These are phyloP conservation scores for Teratosphaeria destructans DNA, from an alignment of 2,329 filamentous ascomycete genomes.

Conservation along the genomic window DNA sequence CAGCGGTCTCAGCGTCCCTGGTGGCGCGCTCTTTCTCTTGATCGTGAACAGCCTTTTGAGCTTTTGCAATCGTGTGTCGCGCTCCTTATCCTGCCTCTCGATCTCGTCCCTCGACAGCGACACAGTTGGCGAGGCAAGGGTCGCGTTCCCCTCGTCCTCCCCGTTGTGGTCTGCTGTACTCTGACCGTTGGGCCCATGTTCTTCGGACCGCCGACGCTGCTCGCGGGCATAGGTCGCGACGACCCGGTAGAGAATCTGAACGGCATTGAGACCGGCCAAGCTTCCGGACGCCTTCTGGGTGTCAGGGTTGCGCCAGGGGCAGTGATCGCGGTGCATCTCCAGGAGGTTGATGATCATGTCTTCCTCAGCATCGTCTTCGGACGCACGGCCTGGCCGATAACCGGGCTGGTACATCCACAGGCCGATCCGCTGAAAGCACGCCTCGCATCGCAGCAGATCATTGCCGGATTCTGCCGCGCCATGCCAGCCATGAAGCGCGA, in stretches of 20 bases:
- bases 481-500: conserved; percentile 39
- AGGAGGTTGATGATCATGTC: conserved; percentile 19
- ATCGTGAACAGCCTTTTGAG: conserved; percentile 27
- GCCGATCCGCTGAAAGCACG: conserved; percentile 78
- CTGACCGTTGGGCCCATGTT: neutral
- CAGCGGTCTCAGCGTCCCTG: neutral
- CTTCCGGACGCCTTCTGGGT: conserved; percentile 25
- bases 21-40: conserved; percentile 12
- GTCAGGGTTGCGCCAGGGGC: conserved; percentile 26
- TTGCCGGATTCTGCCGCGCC: conserved; percentile 50
- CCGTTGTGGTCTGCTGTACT: neutral
- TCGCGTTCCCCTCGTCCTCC: neutral
- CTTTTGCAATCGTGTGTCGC: conserved; percentile 22
- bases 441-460: conserved; percentile 68
- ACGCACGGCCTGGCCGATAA: conserved; percentile 17
- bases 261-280: conserved; percentile 22
- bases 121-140: conserved; percentile 1
- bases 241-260: conserved; percentile 22
- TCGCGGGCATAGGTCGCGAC: conserved; percentile 22
- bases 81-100: conserved; percentile 23
- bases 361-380: conserved; percentile 22
- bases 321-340: conserved; percentile 28
- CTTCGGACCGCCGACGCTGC: conserved; percentile 19
- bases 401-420: conserved; percentile 84
- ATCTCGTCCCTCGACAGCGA: conserved; percentile 21